Evolutionary conservation across 331 rosid genomes (phyloP).

Genomic region (Malus hybrid): DNA sequence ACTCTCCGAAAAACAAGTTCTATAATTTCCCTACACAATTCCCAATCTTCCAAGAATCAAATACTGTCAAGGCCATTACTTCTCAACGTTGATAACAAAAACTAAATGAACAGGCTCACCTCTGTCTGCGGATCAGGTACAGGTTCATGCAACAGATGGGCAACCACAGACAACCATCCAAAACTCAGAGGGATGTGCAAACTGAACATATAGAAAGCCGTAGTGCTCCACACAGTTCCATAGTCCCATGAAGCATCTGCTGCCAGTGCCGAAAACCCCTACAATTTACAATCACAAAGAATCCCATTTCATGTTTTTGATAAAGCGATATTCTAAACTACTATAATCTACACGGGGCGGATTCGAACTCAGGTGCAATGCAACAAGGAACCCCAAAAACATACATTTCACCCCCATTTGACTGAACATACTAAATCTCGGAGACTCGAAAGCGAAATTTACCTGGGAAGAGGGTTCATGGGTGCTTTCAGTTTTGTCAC

Average conservation of each 20-base stretch:
- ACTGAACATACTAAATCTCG: too few relatives aligned
- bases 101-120: slow-evolving; percentile 29
- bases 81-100: not conserved
- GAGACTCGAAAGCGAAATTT: too few relatives aligned
- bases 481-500: slow-evolving; percentile 25
- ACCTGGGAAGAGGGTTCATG: slow-evolving; percentile 29
- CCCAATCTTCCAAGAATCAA: not conserved
- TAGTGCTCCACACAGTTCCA: slow-evolving; percentile 50
- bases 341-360: not conserved
- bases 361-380: not conserved
- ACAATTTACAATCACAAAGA: slow-evolving; percentile 2
- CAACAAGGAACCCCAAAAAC: slow-evolving; percentile 17
- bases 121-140: slow-evolving; percentile 52
- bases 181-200: slow-evolving; percentile 83
- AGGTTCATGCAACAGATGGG: slow-evolving; percentile 32
- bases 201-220: slow-evolving; percentile 53
- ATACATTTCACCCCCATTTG: too few relatives aligned
- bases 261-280: slow-evolving; percentile 58
- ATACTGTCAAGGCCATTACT: not conserved
- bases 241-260: slow-evolving; percentile 52
- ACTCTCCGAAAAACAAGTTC: too few relatives aligned
- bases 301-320: not conserved
- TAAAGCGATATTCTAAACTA: not conserved
- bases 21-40: not conserved
- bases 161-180: slow-evolving; percentile 57